Evolutionary conservation across 2,329 filamentous ascomycete species (phyloP).

Genomic region (Diaporthe destruens): DNA sequence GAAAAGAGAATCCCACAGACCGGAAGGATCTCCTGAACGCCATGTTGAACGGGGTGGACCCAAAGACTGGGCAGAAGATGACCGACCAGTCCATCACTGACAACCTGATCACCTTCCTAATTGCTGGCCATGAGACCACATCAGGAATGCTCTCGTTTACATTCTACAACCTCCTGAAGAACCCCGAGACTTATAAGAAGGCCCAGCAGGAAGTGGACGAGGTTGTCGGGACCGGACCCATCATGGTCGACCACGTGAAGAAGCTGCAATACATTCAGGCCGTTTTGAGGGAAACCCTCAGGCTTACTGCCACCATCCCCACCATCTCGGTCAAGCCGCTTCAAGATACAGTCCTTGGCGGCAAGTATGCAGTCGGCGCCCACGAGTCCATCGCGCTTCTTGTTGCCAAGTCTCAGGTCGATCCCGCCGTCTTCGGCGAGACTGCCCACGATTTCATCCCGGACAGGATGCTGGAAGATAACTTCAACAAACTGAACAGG

Average conservation of each 20-base stretch:
- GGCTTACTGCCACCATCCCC: conserved; percentile 71
- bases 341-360: conserved; percentile 65
- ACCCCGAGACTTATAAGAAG: conserved; percentile 69
- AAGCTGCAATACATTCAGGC: conserved; percentile 76
- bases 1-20: conserved; percentile 66
- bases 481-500: conserved; percentile 71
- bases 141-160: conserved; percentile 75
- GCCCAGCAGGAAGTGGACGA: conserved; percentile 77
- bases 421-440: conserved; percentile 73
- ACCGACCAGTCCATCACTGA: conserved; percentile 73
- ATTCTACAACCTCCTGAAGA: conserved; percentile 74
- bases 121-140: conserved; percentile 80
- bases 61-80: conserved; percentile 75
- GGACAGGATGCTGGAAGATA: conserved; percentile 78
- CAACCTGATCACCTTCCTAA: conserved; percentile 80
- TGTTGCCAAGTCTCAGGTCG: conserved; percentile 68
- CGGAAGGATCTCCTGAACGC: conserved; percentile 77
- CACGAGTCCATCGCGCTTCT: conserved; percentile 64
- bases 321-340: conserved; percentile 67
- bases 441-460: conserved; percentile 76
- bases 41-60: conserved; percentile 77
- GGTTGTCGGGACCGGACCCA: conserved; percentile 69
- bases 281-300: conserved; percentile 74
- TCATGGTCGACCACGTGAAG: conserved; percentile 71
- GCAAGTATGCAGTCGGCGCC: conserved; percentile 70